Conservation (phyloP, 176 grass and related monocot genomes). For the Dendrocalamus sinicus region DNA sequence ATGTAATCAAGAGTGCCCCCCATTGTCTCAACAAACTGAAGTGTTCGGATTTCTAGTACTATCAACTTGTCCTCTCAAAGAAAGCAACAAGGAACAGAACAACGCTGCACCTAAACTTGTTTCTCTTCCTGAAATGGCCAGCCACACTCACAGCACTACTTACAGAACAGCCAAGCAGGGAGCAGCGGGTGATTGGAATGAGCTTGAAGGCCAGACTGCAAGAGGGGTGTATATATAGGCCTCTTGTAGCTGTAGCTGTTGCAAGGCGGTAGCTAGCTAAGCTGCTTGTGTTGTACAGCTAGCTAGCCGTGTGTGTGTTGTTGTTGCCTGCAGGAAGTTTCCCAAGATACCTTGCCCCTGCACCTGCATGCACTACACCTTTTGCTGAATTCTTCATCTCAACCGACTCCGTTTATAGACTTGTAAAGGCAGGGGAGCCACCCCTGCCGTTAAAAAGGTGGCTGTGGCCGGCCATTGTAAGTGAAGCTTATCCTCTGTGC, state of each 20-base stretch:
- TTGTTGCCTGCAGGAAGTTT: constrained; percentile 50
- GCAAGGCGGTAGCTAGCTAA: constrained; percentile 33
- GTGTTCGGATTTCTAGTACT: not conserved
- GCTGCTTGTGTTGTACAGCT: constrained; percentile 44
- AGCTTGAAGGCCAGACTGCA: not conserved
- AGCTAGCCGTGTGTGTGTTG: constrained; percentile 39
- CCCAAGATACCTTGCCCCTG: constrained; percentile 54
- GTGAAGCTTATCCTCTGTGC: constrained; percentile 24
- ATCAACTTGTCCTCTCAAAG: not conserved
- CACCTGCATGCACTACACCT: constrained; percentile 27
- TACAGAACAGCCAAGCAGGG: not conserved
- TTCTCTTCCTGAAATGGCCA: not conserved
- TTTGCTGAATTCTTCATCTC: constrained; percentile 45
- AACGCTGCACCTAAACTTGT: not conserved
- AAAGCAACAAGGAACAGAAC: constrained; percentile 3
- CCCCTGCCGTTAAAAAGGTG: not conserved
- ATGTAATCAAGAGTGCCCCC: constrained; percentile 68
- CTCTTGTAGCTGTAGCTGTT: not conserved
- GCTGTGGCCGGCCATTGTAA: not conserved
- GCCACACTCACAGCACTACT: constrained; percentile 17
- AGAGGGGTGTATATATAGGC: constrained; percentile 44
- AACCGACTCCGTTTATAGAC: constrained; percentile 37
- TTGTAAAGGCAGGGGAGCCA: not conserved
- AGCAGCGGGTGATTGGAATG: not conserved
- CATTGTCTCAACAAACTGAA: constrained; percentile 23